Evolutionary conservation across 2,329 filamentous ascomycete genomes (phyloP).

Genomic region (Aspergillus sp.): DNA sequence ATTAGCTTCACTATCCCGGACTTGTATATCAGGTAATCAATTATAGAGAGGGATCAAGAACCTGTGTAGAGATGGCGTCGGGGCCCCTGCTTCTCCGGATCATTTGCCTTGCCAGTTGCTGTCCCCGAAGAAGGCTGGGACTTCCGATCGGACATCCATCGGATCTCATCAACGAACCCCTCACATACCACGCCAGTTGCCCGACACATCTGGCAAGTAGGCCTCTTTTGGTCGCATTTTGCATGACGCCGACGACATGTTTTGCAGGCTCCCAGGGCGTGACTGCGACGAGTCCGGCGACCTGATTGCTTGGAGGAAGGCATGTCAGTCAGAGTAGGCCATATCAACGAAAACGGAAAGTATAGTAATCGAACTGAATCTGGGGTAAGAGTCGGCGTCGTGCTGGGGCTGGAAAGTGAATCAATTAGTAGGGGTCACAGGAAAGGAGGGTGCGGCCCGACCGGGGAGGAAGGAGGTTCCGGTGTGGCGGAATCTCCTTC

Average conservation of each 20-base stretch:
- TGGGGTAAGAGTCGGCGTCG: neutral
- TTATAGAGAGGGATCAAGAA: constrained; percentile 8
- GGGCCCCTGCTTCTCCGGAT: constrained; percentile 23
- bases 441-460: neutral
- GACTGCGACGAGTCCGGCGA: constrained; percentile 27
- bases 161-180: constrained; percentile 33
- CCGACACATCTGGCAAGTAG: constrained; percentile 35
- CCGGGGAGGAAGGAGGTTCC: neutral
- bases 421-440: no score
- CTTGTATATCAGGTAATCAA: neutral
- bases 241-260: constrained; percentile 40
- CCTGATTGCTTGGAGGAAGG: constrained; percentile 5
- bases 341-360: neutral
- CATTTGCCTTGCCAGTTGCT: constrained; percentile 11
- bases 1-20: neutral
- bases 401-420: neutral
- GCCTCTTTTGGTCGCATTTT: constrained; percentile 40
- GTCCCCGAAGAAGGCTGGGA: neutral
- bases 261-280: constrained; percentile 37
- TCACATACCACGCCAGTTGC: constrained; percentile 33
- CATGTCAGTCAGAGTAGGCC: neutral
- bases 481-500: neutral
- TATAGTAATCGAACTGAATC: neutral
- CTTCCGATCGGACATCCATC: constrained; percentile 28
- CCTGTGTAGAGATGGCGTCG: constrained; percentile 37